phyloP scores from a whole-genome alignment of 768 basidiomycete species.

The Russula foetens region DNA sequence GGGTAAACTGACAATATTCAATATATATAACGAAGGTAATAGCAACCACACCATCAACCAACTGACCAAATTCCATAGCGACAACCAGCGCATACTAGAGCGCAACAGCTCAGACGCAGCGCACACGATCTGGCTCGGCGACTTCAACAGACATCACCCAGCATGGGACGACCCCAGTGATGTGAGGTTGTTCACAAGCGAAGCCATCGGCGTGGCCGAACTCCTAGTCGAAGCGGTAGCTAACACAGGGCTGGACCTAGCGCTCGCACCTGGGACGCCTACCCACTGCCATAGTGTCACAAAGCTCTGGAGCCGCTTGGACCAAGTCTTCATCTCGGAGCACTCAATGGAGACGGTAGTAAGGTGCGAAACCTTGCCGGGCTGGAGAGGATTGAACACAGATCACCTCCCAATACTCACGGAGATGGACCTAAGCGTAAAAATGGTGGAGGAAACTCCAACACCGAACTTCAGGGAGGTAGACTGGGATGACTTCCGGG shows the following conservation, averaged over 20 bases:
- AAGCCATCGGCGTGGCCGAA: background rate
- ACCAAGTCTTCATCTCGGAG: background rate
- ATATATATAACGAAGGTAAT: background rate
- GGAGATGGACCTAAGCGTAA: background rate
- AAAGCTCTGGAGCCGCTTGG: background rate
- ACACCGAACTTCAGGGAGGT: background rate
- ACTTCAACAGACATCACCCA: background rate
- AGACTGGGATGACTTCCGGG: background rate
- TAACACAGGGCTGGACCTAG: background rate
- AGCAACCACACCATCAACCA: background rate
- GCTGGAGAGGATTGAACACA: background rate
- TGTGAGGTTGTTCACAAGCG: background rate
- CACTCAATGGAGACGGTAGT: no score
- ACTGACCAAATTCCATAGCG: background rate
- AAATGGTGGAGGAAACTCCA: rapidly evolving
- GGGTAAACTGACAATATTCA: background rate
- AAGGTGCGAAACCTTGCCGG: no score
- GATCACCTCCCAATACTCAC: background rate
- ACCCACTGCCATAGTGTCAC: background rate
- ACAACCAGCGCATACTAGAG: background rate
- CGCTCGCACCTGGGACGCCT: background rate
- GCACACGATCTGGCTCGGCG: background rate
- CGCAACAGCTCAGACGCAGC: no score
- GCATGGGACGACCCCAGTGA: background rate
- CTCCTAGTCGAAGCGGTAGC: background rate